Evolutionary conservation across 2,329 filamentous ascomycete genomes (phyloP).

Genomic region (Alternaria incomplexa): DNA sequence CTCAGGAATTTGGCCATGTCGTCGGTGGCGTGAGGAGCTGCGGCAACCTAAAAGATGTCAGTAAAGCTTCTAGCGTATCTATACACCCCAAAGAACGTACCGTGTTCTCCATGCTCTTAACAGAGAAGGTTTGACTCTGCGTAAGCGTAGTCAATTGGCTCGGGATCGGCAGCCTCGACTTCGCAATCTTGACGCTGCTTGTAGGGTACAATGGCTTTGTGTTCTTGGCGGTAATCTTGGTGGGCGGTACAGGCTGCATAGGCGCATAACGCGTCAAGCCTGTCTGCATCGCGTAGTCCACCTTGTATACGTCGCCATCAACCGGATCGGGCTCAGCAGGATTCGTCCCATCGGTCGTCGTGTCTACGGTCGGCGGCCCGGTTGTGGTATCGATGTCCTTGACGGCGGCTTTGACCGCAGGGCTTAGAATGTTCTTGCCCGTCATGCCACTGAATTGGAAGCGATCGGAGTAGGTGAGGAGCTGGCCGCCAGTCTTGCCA

Average conservation of each 20-base stretch:
- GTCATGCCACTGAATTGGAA: slow-evolving; percentile 72
- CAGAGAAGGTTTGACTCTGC: slow-evolving; percentile 57
- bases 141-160: slow-evolving; percentile 60
- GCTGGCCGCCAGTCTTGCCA: slow-evolving; percentile 59
- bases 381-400: slow-evolving; percentile 31
- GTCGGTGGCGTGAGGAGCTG: slow-evolving; percentile 57
- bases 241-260: slow-evolving; percentile 65
- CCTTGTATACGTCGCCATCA: slow-evolving; percentile 28
- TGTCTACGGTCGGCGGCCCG: slow-evolving; percentile 37
- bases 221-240: slow-evolving; percentile 62
- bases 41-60: slow-evolving; percentile 56
- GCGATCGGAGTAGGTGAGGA: slow-evolving; percentile 66
- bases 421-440: slow-evolving; percentile 64
- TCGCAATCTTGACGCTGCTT: slow-evolving; percentile 61
- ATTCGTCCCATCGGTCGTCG: slow-evolving; percentile 19
- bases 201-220: slow-evolving; percentile 61
- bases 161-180: slow-evolving; percentile 54
- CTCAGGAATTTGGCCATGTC: slow-evolving; percentile 65
- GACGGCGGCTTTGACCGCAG: slow-evolving; percentile 51
- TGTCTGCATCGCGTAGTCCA: slow-evolving; percentile 63
- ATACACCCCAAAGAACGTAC: slow-evolving; percentile 51
- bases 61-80: neutral
- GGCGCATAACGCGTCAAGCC: slow-evolving; percentile 66
- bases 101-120: slow-evolving; percentile 63
- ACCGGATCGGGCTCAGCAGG: slow-evolving; percentile 34